phyloP scores from a whole-genome alignment of 495 filamentous ascomycete genomes.

The Talaromyces stipitatus region DNA sequence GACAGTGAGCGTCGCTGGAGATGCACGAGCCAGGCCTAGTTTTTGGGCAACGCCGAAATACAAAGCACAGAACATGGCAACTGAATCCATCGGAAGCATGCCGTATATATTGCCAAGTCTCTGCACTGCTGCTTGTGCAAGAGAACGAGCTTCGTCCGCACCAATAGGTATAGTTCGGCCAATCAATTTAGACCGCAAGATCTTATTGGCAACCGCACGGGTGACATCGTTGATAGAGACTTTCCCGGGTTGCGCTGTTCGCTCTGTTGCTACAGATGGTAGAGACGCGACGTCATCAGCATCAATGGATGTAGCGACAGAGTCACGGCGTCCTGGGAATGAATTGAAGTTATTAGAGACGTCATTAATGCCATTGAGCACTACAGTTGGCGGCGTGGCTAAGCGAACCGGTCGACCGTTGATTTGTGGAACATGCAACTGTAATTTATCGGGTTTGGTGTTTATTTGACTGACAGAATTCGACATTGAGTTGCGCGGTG shows the following conservation, averaged over 20 bases:
- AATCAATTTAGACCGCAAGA: slow-evolving; percentile 22
- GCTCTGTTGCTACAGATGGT: slow-evolving; percentile 6
- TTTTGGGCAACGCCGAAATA: slow-evolving; percentile 33
- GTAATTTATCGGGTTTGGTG: slow-evolving; percentile 46
- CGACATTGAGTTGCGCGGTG: slow-evolving; percentile 16
- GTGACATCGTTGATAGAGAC: slow-evolving; percentile 29
- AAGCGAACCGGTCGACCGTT: slow-evolving; percentile 67
- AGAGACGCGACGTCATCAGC: slow-evolving; percentile 10
- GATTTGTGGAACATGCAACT: slow-evolving; percentile 74
- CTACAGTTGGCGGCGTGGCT: slow-evolving; percentile 64
- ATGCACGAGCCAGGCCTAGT: slow-evolving; percentile 23
- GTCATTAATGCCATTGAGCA: slow-evolving; percentile 57
- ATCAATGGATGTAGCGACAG: slow-evolving; percentile 17
- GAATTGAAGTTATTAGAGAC: slow-evolving; percentile 16
- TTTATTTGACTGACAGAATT: slow-evolving; percentile 16
- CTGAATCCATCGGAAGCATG: slow-evolving; percentile 15
- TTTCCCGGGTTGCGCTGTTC: background rate
- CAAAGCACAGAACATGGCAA: slow-evolving; percentile 21
- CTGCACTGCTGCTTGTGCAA: slow-evolving; percentile 28
- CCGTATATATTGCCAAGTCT: slow-evolving; percentile 23
- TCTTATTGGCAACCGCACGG: slow-evolving; percentile 24
- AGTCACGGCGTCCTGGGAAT: slow-evolving; percentile 17
- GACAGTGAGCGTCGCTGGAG: slow-evolving; percentile 16
- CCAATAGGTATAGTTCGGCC: slow-evolving; percentile 20
- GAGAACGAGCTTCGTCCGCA: slow-evolving; percentile 22